phyloP scores from a whole-genome alignment of 2,329 filamentous ascomycete species.

The Fusarium mundagurra region DNA sequence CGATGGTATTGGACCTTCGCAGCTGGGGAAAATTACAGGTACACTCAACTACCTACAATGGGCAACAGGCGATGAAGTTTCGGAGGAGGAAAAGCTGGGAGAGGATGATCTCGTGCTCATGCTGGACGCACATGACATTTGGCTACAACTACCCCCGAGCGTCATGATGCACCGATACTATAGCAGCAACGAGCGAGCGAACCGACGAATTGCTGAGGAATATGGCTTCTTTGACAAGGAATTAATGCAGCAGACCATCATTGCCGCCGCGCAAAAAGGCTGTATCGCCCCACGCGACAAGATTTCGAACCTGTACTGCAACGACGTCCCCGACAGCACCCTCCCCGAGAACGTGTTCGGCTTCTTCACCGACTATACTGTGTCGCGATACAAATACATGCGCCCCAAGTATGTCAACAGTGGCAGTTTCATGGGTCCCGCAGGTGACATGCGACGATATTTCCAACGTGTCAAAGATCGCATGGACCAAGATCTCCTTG shows the following conservation, averaged over 20 bases:
- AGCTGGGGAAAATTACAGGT: constrained; percentile 45
- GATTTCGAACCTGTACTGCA: constrained; percentile 40
- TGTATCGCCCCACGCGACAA: constrained; percentile 38
- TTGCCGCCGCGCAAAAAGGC: constrained; percentile 39
- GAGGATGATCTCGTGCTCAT: constrained; percentile 45
- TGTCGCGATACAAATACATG: constrained; percentile 29
- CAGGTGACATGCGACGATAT: constrained; percentile 41
- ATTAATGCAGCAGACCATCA: constrained; percentile 39
- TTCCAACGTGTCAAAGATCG: constrained; percentile 41
- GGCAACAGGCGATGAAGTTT: constrained; percentile 21
- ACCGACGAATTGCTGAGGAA: constrained; percentile 29
- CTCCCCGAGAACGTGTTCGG: constrained; percentile 37
- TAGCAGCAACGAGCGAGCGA: constrained; percentile 34
- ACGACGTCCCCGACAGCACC: constrained; percentile 37
- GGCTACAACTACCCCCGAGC: constrained; percentile 45
- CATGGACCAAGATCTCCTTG: constrained; percentile 36
- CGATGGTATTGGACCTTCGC: constrained; percentile 40
- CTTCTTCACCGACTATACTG: constrained; percentile 33
- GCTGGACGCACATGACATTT: constrained; percentile 47
- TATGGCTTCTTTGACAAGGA: constrained; percentile 30
- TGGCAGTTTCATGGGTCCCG: constrained; percentile 45
- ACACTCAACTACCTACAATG: constrained; percentile 43
- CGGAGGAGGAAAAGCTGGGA: constrained; percentile 27
- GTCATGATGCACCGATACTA: constrained; percentile 44
- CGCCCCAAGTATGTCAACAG: constrained; percentile 47